Base-by-base conservation (phyloP, 2,329 filamentous ascomycete genomes). In the Pseudophaeomoniella oleicola region DNA sequence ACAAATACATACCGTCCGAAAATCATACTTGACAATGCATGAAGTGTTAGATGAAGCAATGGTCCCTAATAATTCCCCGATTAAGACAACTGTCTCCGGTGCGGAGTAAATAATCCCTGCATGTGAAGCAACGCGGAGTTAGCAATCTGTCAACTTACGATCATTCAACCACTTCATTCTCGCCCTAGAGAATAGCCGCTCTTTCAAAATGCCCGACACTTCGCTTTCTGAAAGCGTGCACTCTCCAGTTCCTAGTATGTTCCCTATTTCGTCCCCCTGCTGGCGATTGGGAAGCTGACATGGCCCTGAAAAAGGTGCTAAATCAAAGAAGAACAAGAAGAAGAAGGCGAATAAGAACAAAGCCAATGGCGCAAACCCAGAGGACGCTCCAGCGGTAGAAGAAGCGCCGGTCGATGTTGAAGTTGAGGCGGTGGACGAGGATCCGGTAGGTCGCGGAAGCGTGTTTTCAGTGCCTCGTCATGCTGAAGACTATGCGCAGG, bases 301-400 rank as follows among this genome's bases (percentile, higher is more conserved):
- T 27, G 22, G 22, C 22, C 22, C n/a, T n/a, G n/a, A 27, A 9
- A 27, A 9, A 27, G 22, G 22, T 9, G 37, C 34, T 10, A 37
- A 36, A 31, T 15, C 4, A n/a, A 37, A 19, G 52, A 59, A 41
- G 49, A 58, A 46, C 27, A 52, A 32, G 55, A 55, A 41, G 56
- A 46, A 38, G 56, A 61, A 37, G 61, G 59, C 44, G 51, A 59
- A 41, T 52, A 52, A 42, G 52, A 58, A 40, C 47, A 60, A 18
- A 57, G 60, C 36, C 55, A 58, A 39, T 48, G 49, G 18, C 53
- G 56, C 37, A 59, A 61, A n/a, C 16, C 30, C n/a, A 27, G 22
- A 31, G 15, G 9, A 9, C n/a, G 4, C 4, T 10, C 10, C 11
- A 4, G 19, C 6, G n/a, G 19, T 30, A 19, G 11, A n/a, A 30